Percentiles rank a stretch among this genome's conserved stretches.
phyloP scores from a whole-genome alignment of 805 yeast species.

The Suhomyces vadensis region DNA sequence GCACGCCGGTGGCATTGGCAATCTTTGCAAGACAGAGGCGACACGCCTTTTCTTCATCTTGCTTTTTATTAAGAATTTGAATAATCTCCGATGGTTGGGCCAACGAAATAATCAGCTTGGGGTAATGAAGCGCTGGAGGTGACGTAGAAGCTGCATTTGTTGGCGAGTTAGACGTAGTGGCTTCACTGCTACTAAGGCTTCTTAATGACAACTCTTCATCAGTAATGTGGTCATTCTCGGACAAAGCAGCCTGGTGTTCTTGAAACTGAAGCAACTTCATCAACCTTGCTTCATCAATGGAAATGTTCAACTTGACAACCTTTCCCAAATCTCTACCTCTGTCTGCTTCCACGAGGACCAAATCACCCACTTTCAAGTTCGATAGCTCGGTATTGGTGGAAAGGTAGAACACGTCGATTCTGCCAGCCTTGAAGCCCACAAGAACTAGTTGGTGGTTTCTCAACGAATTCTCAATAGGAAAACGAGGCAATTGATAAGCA shows the following conservation, averaged over 20 bases:
- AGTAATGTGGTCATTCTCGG: constrained; percentile 24
- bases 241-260: constrained; percentile 68
- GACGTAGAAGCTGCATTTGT: constrained; percentile 16
- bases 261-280: constrained; percentile 65
- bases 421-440: constrained; percentile 76
- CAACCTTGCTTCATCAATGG: constrained; percentile 65
- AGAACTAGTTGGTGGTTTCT: constrained; percentile 48
- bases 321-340: constrained; percentile 77
- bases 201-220: constrained; percentile 27
- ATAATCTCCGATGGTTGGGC: constrained; percentile 64
- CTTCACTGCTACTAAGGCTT: constrained; percentile 12
- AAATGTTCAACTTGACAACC: constrained; percentile 56
- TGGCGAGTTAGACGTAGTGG: constrained; percentile 4
- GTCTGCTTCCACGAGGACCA: constrained; percentile 83
- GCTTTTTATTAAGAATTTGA: constrained; percentile 56
- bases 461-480: constrained; percentile 26
- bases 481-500: constrained; percentile 33
- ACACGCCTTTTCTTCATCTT: constrained; percentile 71
- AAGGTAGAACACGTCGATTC: constrained; percentile 74
- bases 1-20: constrained; percentile 35
- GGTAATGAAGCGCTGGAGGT: constrained; percentile 57
- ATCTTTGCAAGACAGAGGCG: constrained; percentile 60
- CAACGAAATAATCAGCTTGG: constrained; percentile 63
- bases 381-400: constrained; percentile 32
- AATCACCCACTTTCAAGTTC: constrained; percentile 52